Base-by-base conservation (phyloP, 257 asterid species). In the Cruciata laevipes region DNA sequence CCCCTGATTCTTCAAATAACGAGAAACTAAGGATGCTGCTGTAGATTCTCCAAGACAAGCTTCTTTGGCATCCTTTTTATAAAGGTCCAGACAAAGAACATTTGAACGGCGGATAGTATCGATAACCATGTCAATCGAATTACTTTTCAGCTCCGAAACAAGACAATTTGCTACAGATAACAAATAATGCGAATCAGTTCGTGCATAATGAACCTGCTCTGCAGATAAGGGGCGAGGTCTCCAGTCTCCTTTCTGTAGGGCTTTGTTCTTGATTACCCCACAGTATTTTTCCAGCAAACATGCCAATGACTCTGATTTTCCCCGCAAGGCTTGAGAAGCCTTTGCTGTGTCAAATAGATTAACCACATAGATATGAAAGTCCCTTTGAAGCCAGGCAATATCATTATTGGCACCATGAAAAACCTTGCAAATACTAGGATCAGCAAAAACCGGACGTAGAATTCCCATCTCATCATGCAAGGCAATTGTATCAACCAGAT, bases 191-290 rank as follows among this genome's bases (percentile, higher is more conserved):
- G 91, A 89, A 85, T 93, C 98, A 2, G 78, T 83, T 67, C 80
- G 86, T 73, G 97, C 95, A 85, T 93, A 93, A 69, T 83, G 79
- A 73, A 93, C 79, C 98, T 89, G 88, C 58, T 93, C 97, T 62
- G 73, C 78, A 38, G 98, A 82, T 61, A 93, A 83, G 58, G 98
- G 97, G 35, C 98, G 96, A 62, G 76, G 94, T 74, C 97, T 89
- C 98, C 98, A 90, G 84, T 93, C 98, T 79, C 88, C 98, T 75
- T 84, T 82, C 98, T 93, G 82, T 72, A 93, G 79, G 65, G 80
- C 69, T 74, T 93, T 93, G 74, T 93, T 93, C 73, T 95, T 68
- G 59, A 80, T 59, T 69, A 93, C 83, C 65, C 87, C 69, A 64
- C 96, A 93, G 70, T 88, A 89, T 25, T 81, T 65, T 74, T 93